Evolutionary conservation across 345 rosid species (phyloP).

Genomic region (Adansonia digitata): DNA sequence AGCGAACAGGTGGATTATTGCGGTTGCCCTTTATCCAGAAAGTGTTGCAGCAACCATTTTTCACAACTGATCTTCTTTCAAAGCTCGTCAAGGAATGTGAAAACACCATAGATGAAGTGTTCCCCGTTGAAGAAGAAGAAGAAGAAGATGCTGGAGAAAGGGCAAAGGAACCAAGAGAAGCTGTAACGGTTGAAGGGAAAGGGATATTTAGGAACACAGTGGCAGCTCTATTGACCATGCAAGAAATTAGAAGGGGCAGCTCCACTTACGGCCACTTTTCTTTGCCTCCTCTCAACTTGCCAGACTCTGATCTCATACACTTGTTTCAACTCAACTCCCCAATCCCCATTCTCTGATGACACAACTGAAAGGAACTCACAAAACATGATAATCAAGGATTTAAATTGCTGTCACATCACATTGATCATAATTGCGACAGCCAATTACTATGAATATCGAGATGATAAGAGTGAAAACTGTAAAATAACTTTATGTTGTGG

Average conservation of each 20-base stretch:
- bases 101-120: constrained; percentile 49
- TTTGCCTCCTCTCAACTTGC: constrained; percentile 65
- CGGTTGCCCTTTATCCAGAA: constrained; percentile 63
- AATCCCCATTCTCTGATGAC: constrained; percentile 40
- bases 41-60: constrained; percentile 67
- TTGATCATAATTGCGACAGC: too few relatives aligned
- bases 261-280: constrained; percentile 67
- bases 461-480: too few relatives aligned
- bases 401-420: too few relatives aligned
- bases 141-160: constrained; percentile 25
- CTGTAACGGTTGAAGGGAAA: constrained; percentile 37
- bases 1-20: constrained; percentile 54
- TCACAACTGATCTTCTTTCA: constrained; percentile 70
- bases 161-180: constrained; percentile 13
- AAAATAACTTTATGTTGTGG: too few relatives aligned
- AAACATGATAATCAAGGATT: too few relatives aligned
- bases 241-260: constrained; percentile 74
- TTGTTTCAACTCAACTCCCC: constrained; percentile 46
- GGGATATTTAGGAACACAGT: constrained; percentile 74
- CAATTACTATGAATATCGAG: too few relatives aligned
- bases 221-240: constrained; percentile 67
- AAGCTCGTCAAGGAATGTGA: constrained; percentile 75
- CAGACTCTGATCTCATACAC: constrained; percentile 48
- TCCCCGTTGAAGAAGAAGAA: constrained; percentile 33
- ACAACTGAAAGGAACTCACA: background rate